A percentile compares a stretch with the other conserved stretches of the same genome.
Conservation (phyloP, 352 stramenopile species). For the Blastocystis sp. region DNA sequence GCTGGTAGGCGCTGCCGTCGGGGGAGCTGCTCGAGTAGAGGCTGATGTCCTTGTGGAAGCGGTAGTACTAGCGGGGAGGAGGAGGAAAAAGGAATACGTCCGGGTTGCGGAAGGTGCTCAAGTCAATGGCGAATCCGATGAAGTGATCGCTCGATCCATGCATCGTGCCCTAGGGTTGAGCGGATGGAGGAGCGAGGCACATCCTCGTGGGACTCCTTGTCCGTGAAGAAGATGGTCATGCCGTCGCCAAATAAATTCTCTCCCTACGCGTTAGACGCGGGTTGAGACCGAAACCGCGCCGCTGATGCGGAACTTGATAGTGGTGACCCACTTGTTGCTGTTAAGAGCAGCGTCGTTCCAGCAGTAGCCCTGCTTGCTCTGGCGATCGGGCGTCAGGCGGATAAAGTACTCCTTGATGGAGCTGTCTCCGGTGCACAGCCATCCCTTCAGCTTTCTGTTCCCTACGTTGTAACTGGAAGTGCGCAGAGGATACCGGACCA, state of each 20-base stretch:
- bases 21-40: slow-evolving; percentile 53
- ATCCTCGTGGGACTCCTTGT: slow-evolving; percentile 49
- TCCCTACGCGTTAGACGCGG: slow-evolving; percentile 59
- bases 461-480: background rate
- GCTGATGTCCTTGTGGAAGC: slow-evolving; percentile 67
- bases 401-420: slow-evolving; percentile 73
- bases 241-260: slow-evolving; percentile 76
- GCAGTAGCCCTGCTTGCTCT: slow-evolving; percentile 74
- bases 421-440: slow-evolving; percentile 57
- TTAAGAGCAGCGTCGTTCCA: slow-evolving; percentile 72
- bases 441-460: slow-evolving; percentile 41
- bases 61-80: background rate
- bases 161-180: slow-evolving; percentile 64
- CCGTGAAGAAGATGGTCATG: slow-evolving; percentile 74
- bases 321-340: slow-evolving; percentile 70
- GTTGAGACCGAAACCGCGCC: slow-evolving; percentile 68
- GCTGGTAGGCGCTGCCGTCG: slow-evolving; percentile 9
- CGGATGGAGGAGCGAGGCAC: background rate
- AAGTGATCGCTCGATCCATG: slow-evolving; percentile 73
- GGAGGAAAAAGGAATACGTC: slow-evolving; percentile 71
- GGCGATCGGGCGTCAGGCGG: slow-evolving; percentile 74
- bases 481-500: slow-evolving; percentile 2
- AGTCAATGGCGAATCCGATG: slow-evolving; percentile 75
- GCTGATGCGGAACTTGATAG: slow-evolving; percentile 75
- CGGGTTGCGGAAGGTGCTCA: slow-evolving; percentile 78